Evolutionary conservation across 768 basidiomycete genomes (phyloP).

Genomic region (Pleurotus platypus): DNA sequence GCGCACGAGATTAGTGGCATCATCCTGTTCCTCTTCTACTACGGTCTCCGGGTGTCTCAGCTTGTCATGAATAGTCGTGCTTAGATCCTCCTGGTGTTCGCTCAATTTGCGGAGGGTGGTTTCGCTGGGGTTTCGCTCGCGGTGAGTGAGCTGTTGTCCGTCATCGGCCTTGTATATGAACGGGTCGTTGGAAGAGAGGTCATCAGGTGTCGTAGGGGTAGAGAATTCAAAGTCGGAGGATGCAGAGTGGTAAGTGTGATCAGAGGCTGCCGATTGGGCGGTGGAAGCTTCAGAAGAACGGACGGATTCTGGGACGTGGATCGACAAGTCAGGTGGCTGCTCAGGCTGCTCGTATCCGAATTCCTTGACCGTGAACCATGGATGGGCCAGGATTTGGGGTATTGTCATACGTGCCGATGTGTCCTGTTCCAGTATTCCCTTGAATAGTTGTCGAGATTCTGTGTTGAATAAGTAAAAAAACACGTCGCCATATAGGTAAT

Average conservation of each 20-base stretch:
- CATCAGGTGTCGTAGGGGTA: conserved; percentile 56
- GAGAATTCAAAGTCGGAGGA: conserved; percentile 38
- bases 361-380: conserved; percentile 65
- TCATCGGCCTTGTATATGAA: conserved; percentile 28
- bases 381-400: conserved; percentile 78
- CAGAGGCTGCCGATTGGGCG: conserved; percentile 46
- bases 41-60: conserved; percentile 43
- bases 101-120: conserved; percentile 43
- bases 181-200: conserved; percentile 35
- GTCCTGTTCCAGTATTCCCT: conserved; percentile 73
- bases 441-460: conserved; percentile 88
- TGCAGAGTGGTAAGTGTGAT: conserved; percentile 31
- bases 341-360: conserved; percentile 15
- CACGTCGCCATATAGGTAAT: conserved; percentile 13
- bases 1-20: conserved; percentile 15
- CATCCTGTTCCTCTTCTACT: conserved; percentile 45
- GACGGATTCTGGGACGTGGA: not conserved
- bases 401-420: conserved; percentile 74
- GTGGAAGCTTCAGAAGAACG: conserved; percentile 46
- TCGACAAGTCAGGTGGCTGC: conserved; percentile 5
- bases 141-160: conserved; percentile 27
- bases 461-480: conserved; percentile 11
- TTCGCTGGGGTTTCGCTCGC: conserved; percentile 47
- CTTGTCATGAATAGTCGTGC: not conserved
- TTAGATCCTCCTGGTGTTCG: not conserved